Base-by-base conservation (phyloP, 2,329 filamentous ascomycete genomes). In the Tetracladium maxilliforme region DNA sequence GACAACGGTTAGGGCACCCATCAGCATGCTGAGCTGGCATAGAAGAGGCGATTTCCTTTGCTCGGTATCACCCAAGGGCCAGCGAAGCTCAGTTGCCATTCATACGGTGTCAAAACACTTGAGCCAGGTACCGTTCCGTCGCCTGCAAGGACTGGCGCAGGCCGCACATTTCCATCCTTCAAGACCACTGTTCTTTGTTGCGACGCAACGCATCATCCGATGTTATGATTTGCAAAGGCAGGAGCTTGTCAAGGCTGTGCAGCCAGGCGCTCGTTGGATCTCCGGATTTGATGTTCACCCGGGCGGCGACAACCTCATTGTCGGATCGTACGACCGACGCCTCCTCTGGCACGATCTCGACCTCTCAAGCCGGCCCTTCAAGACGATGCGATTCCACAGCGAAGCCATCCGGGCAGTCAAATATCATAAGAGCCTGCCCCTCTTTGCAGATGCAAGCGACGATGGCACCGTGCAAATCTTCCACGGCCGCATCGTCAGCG, bases 291-390 rank as follows among this genome's bases (percentile, higher is more conserved):
- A 93, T 41, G 70, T 98, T 22, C 92, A 98, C 51, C 77, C 86
- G 1, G 80, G 80, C 11, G 90, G 90, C 22, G 86, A 93, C 54
- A 94, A 98, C 45, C 54, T 98, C 28, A 81, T 95, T 30, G 82
- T 94, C 8, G 84, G 86, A 22, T 90, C 84, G 1, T 98, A 95
- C 54, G 90, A 98, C 54, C 75, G 86, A 36, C 74, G 87, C 23
- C 63, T 98, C 4, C 64, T 98, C 16, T 98, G 90, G 90, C 90
- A 95, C 55, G 90, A 98, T 53, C 65, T 95, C 27, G 90, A 98
- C 38, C 70, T 98, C 18, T 90, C 82, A 1, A 75, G 69, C 34
- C 72, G 82, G 24, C 90, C 90, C 0, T 95, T 92, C 62, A 94
- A 94, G 62, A 95, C 87, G 2, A 74, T 98, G 54, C 71, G 90